Evolutionary conservation across 768 basidiomycete species (phyloP).

Genomic region (Podaxis sp.): DNA sequence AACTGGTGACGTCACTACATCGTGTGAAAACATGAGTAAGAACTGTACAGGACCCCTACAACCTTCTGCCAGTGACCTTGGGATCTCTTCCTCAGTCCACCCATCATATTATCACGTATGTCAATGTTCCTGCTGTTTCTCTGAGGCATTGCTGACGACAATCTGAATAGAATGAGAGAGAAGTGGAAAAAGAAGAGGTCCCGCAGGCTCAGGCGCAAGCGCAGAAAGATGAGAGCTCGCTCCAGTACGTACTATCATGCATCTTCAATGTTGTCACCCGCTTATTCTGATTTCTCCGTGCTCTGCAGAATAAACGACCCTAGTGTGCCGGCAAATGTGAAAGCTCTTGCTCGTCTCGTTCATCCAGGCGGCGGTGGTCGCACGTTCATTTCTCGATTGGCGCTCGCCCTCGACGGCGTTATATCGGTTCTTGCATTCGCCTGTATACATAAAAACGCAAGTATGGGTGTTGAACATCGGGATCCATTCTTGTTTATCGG

Average conservation of each 20-base stretch:
- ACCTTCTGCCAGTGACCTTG: conserved; percentile 11
- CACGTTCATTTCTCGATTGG: background rate
- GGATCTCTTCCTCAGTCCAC: conserved; percentile 24
- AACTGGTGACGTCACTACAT: conserved; percentile 3
- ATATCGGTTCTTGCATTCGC: conserved; percentile 7
- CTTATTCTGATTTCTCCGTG: background rate
- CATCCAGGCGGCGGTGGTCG: conserved; percentile 2
- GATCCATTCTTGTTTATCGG: background rate
- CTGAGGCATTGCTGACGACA: background rate
- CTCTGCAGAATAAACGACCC: conserved; percentile 37
- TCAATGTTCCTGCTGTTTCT: background rate
- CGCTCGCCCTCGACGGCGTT: background rate
- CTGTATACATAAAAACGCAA: conserved; percentile 11
- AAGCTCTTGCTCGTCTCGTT: conserved; percentile 6
- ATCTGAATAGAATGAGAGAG: conserved; percentile 74
- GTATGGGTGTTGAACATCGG: background rate
- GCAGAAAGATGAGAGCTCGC: conserved; percentile 95
- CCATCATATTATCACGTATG: conserved; percentile 34
- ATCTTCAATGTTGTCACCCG: background rate
- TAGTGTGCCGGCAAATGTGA: conserved; percentile 10
- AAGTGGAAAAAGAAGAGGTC: conserved; percentile 98
- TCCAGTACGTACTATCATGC: conserved; percentile 64
- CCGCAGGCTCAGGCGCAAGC: conserved; percentile 89
- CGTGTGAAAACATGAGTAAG: conserved; percentile 37
- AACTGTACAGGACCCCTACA: conserved; percentile 42